Evolutionary conservation across 1,284 basidiomycete genomes (phyloP).

Genomic region (Moniliella sp.): DNA sequence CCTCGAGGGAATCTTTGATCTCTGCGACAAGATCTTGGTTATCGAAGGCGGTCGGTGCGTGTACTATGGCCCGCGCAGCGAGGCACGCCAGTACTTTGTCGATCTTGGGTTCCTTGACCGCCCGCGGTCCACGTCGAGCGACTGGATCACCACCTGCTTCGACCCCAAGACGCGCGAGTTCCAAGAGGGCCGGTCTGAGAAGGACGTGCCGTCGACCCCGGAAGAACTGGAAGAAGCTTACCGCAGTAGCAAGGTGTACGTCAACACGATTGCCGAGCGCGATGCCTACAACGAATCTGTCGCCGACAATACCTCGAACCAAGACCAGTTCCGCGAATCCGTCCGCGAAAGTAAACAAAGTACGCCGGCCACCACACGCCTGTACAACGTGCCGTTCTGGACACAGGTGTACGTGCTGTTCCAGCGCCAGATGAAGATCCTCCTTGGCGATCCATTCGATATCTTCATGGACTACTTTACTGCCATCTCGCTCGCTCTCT

Average conservation of each 20-base stretch:
- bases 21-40: constrained; percentile 40
- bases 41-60: constrained; percentile 26
- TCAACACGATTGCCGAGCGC: constrained; percentile 29
- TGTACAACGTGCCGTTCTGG: constrained; percentile 9
- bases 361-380: constrained; percentile 5
- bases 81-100: constrained; percentile 17
- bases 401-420: too few species aligned
- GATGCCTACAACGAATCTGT: constrained; percentile 9
- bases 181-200: constrained; percentile 21
- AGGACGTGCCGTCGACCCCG: constrained; percentile 7
- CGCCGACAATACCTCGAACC: constrained; percentile 3
- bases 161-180: too few species aligned
- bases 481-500: too few species aligned
- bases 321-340: constrained; percentile 8
- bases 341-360: constrained; percentile 9
- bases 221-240: constrained; percentile 10
- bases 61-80: constrained; percentile 21
- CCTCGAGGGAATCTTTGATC: constrained; percentile 36
- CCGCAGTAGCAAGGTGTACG: constrained; percentile 7
- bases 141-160: constrained; percentile 36
- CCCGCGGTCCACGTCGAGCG: constrained; percentile 47
- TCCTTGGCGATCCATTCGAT: too few species aligned
- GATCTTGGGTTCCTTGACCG: constrained; percentile 32
- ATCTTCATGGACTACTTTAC: too few species aligned
- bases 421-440: too few species aligned